These are phyloP conservation scores for Spongospora subterranea DNA, from an alignment of 208 protist genomes.

Conservation along the genomic window DNA sequence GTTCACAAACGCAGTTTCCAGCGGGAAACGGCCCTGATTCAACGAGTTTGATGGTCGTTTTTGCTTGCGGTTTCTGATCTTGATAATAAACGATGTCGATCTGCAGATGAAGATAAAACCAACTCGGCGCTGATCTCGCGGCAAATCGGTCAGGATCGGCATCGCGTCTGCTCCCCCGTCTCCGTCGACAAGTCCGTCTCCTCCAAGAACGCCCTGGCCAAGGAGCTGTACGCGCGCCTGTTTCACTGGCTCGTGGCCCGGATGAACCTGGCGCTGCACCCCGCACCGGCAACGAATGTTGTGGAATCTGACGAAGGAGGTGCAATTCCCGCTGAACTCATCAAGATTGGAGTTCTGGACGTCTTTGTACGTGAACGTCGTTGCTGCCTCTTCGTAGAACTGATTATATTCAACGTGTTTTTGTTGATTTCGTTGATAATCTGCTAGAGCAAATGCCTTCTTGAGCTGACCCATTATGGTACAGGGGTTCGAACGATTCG, in stretches of 20 bases:
- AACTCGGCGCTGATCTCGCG: not conserved
- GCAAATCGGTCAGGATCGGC: not conserved
- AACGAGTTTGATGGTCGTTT: too few species aligned
- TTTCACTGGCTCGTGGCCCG: slow-evolving; percentile 40
- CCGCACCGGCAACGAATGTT: not conserved
- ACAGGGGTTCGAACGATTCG: slow-evolving; percentile 54
- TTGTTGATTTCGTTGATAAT: not conserved
- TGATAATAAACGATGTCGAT: not conserved
- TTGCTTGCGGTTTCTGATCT: too few species aligned
- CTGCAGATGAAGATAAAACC: not conserved
- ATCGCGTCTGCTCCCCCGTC: not conserved
- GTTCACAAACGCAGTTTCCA: too few species aligned
- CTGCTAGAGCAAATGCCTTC: not conserved
- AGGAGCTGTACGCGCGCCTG: slow-evolving; percentile 16
- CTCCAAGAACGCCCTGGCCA: not conserved
- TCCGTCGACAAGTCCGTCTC: not conserved
- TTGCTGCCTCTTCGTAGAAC: not conserved
- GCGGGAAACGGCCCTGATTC: too few species aligned
- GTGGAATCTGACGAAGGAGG: not conserved
- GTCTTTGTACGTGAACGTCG: slow-evolving; percentile 8
- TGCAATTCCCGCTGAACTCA: too few species aligned
- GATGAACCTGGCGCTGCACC: slow-evolving; percentile 16
- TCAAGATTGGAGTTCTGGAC: not conserved
- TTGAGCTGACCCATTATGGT: not conserved
- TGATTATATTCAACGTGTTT: not conserved